Base-by-base conservation (phyloP, 306 rosid genomes). In the Rubus parviflorus region DNA sequence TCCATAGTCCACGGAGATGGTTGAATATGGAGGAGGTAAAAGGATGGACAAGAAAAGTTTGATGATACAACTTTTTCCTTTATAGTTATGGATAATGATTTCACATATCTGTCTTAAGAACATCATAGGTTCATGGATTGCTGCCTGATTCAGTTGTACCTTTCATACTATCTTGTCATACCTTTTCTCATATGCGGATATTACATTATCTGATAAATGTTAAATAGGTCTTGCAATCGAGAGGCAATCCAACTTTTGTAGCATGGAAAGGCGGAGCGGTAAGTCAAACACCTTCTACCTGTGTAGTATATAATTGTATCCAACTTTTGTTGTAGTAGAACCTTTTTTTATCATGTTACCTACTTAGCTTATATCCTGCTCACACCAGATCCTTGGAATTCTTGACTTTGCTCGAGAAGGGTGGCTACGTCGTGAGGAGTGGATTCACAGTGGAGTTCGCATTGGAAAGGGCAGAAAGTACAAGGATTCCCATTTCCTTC, bases 191-290 rank as follows among this genome's bases (percentile, higher is more conserved):
- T 52, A 67, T 46, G 48, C 40, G 54, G 30, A 42, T 9, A 35
- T 8, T 74, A 35, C 20, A 42, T 78, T 17, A 45, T 78, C 69
- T 78, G 68, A 77, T 54, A 25, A 25, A 47, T 46, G 81, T 49
- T 70, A 78, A 60, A 63, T 74, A 94, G 98, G 98, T 95, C 77
- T 76, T 95, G 88, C 99, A 83, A 80, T 86, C 97, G 65, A 90
- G 99, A 84, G 68, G 88, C 46, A 86, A 92, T 83, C 96, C 99
- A 22, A 83, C 81, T 47, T 83, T 87, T 77, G 88, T 87, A 49
- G 11, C 97, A 56, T 95, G 99, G 99, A 95, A 88, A 85, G 99
- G 99, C 42, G 99, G 99, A 78, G 97, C 90, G 84, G 99, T 95
- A 88, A 89, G 97, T 86, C 70, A 65, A 71, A 62, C 72, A 25